Base-by-base conservation (phyloP, 1,284 basidiomycete species). In the Gymnopus androsaceus region DNA sequence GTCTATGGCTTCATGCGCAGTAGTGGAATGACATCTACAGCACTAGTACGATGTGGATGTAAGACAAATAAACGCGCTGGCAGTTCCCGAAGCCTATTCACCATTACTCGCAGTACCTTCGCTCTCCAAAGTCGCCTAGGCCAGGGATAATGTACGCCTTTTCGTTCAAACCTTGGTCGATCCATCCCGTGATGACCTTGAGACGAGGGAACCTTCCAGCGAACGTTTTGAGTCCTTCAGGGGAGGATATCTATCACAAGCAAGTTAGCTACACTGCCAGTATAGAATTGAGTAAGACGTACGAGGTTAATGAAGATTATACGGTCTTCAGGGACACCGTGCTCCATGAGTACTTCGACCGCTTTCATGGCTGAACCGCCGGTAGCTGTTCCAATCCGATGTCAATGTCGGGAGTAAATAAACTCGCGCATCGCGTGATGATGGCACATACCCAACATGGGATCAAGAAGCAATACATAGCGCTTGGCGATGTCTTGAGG, bases 221-320 rank as follows among this genome's bases (percentile, higher is more conserved):
- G 70, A 98, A 95, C 31, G 84, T 88, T 58, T 82, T 81, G 60
- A 99, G 77, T 4, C 96, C 96, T 73, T 98, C 93, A 1, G 96
- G 96, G 3, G 92, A 87, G 15, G 96, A 87, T 57, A 95, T 89
- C 93, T 95, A 59, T n/a, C 44, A 33, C 2, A 3, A 17, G 25
- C 19, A 19, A 40, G 31, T 34, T 40, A 52, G n/a, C 30, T 41
- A 40, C 21, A n/a, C 9, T 33, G 42, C 7, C 9, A 17, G 15
- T 2, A 58, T 30, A 37, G 21, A 56, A 33, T 7, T 38, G 25
- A 41, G 15, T 19, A n/a, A 2, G 47, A 60, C n/a, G 56, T 62
- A 96, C 94, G 69, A 99, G 75, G 72, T 99, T 98, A 63, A 99
- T 84, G 75, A 99, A 99, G 64, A 99, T 90, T 65, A 99, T 98